phyloP scores from a whole-genome alignment of 192 early-diverging fungal species.

The Coemansia sp. region DNA sequence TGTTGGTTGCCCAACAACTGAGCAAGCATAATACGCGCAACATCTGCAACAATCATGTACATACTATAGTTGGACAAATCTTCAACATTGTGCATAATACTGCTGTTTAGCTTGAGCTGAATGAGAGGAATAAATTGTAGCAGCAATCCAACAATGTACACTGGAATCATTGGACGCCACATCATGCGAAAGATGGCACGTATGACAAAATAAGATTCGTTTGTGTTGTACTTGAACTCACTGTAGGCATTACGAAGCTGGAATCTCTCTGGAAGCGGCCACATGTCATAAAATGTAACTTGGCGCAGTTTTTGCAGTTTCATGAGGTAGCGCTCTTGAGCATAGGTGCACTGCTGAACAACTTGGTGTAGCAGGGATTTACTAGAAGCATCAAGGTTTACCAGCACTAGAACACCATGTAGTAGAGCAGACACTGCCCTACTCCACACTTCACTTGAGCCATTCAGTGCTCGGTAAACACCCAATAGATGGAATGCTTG shows the following conservation, averaged over 20 bases:
- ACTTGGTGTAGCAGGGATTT: too few species aligned
- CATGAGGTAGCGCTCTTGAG: not conserved
- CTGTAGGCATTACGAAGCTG: constrained; percentile 1
- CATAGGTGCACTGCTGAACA: too few species aligned
- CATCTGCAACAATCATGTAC: too few species aligned
- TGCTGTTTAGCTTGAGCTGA: constrained; percentile 3
- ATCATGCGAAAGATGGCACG: constrained; percentile 31
- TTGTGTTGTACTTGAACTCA: constrained; percentile 30
- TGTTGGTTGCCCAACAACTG: constrained; percentile 8
- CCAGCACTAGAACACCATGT: not conserved
- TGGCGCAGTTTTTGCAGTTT: not conserved
- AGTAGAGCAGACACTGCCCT: not conserved
- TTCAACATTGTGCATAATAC: constrained; percentile 32
- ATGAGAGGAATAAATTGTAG: not conserved
- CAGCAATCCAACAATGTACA: constrained; percentile 23
- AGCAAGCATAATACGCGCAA: too few species aligned
- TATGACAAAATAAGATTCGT: constrained; percentile 33
- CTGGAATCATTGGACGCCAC: constrained; percentile 35
- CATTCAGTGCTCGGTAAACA: not conserved
- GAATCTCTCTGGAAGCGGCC: constrained; percentile 1
- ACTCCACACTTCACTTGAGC: not conserved
- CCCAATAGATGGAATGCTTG: not conserved
- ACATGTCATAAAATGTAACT: not conserved
- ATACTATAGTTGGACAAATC: not conserved
- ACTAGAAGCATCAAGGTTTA: too few species aligned